These are phyloP conservation scores for Phylloporus sp. DNA, from an alignment of 768 basidiomycete genomes.

Conservation along the genomic window DNA sequence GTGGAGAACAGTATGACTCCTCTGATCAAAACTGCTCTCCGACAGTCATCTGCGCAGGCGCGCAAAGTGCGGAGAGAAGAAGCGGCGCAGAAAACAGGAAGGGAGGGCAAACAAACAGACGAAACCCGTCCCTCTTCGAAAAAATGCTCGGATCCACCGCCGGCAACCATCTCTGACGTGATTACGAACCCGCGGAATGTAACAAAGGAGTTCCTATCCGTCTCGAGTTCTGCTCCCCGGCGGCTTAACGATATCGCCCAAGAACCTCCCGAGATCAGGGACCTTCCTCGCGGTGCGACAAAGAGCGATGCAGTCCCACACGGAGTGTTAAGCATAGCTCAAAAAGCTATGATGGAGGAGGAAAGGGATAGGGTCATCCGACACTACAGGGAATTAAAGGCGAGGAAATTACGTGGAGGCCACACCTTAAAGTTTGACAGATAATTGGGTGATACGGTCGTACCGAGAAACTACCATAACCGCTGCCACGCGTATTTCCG, in stretches of 20 bases:
- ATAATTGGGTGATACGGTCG: conserved; percentile 4
- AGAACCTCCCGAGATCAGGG: conserved; percentile 62
- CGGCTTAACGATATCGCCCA: conserved; percentile 69
- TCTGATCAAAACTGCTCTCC: conserved; percentile 56
- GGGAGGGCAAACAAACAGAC: conserved; percentile 12
- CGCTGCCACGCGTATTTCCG: conserved; percentile 3
- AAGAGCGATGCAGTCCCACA: conserved; percentile 26
- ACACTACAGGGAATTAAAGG: conserved; percentile 68
- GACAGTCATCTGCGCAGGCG: conserved; percentile 48
- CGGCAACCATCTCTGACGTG: conserved; percentile 10
- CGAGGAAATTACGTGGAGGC: conserved; percentile 32
- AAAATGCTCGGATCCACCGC: conserved; percentile 11
- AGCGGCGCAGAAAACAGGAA: conserved; percentile 14
- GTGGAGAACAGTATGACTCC: conserved; percentile 72
- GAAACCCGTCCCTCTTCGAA: conserved; percentile 11
- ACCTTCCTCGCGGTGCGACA: conserved; percentile 46
- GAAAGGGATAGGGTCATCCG: conserved; percentile 69
- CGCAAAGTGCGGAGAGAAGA: conserved; percentile 42
- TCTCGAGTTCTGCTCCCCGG: conserved; percentile 53
- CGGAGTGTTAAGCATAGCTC: conserved; percentile 66
- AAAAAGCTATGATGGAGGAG: conserved; percentile 71
- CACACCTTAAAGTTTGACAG: conserved; percentile 8
- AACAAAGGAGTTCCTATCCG: conserved; percentile 45
- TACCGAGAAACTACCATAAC: conserved; percentile 9
- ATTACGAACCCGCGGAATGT: conserved; percentile 17